These are phyloP conservation scores for Cucumis variabilis DNA, from an alignment of 331 rosid species.

Conservation along the genomic window DNA sequence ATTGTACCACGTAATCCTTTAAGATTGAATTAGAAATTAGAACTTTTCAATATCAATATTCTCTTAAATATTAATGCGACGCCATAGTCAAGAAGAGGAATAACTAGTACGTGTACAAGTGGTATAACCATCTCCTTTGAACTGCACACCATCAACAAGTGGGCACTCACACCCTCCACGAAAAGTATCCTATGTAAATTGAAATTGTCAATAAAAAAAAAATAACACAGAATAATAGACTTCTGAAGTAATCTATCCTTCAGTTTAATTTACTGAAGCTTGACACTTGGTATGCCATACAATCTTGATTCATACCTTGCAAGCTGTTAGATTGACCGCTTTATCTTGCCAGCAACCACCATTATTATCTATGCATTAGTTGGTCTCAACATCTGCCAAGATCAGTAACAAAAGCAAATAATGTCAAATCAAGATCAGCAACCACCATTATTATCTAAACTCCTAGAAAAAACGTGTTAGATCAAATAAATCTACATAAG, in stretches of 20 bases:
- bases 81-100: not conserved
- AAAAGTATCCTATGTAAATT: conserved; percentile 80
- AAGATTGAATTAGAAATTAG: not conserved
- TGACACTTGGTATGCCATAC: conserved; percentile 26
- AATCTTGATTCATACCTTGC: conserved; percentile 74
- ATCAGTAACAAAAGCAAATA: not conserved
- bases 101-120: conserved; percentile 69
- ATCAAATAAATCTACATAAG: too few relatives aligned
- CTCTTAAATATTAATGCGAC: not conserved
- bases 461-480: too few relatives aligned
- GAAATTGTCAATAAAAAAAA: conserved; percentile 27
- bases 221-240: not conserved
- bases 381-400: conserved; percentile 91
- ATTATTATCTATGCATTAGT: conserved; percentile 88
- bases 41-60: not conserved
- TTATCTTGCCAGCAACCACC: conserved; percentile 98
- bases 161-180: conserved; percentile 97
- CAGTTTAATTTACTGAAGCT: not conserved
- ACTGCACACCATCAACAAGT: too few relatives aligned
- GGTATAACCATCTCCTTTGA: conserved; percentile 99
- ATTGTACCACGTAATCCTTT: too few relatives aligned
- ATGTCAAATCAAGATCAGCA: not conserved
- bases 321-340: conserved; percentile 86
- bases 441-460: too few relatives aligned
- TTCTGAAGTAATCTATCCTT: not conserved